Evolutionary conservation across 2,329 filamentous ascomycete species (phyloP).

Genomic region (Didymella arachidicola): DNA sequence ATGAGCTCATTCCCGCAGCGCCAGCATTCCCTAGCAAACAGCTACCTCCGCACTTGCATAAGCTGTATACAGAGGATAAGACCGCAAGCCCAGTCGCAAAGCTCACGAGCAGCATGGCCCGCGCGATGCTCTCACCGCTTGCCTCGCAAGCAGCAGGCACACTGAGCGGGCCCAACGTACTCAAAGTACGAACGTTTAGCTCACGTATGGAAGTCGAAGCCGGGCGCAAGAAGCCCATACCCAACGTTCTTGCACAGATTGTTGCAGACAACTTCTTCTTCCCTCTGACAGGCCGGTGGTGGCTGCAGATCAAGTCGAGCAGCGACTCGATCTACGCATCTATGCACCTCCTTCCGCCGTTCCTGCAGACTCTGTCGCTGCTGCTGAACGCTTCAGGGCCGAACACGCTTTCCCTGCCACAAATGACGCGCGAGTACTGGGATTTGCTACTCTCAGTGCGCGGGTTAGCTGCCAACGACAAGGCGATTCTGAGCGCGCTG

Average conservation of each 20-base stretch:
- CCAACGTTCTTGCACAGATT: slow-evolving; percentile 80
- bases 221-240: slow-evolving; percentile 65
- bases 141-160: slow-evolving; percentile 83
- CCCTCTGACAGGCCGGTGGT: slow-evolving; percentile 82
- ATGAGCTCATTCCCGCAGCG: slow-evolving; percentile 49
- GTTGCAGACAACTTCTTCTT: slow-evolving; percentile 83
- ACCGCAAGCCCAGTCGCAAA: slow-evolving; percentile 68
- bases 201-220: slow-evolving; percentile 74
- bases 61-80: slow-evolving; percentile 65
- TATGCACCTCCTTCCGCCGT: slow-evolving; percentile 77
- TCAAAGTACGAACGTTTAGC: slow-evolving; percentile 91
- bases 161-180: slow-evolving; percentile 77
- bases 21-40: slow-evolving; percentile 79
- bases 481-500: slow-evolving; percentile 74
- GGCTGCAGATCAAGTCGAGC: slow-evolving; percentile 64
- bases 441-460: slow-evolving; percentile 78
- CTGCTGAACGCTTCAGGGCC: slow-evolving; percentile 85
- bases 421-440: slow-evolving; percentile 86
- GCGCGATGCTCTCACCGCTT: slow-evolving; percentile 79
- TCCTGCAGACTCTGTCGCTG: slow-evolving; percentile 85
- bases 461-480: slow-evolving; percentile 60
- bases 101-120: slow-evolving; percentile 72
- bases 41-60: slow-evolving; percentile 77
- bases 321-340: slow-evolving; percentile 71
- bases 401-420: slow-evolving; percentile 74